Base-by-base conservation (phyloP, 2,329 filamentous ascomycete species). In the Didymosphaeria variabile region DNA sequence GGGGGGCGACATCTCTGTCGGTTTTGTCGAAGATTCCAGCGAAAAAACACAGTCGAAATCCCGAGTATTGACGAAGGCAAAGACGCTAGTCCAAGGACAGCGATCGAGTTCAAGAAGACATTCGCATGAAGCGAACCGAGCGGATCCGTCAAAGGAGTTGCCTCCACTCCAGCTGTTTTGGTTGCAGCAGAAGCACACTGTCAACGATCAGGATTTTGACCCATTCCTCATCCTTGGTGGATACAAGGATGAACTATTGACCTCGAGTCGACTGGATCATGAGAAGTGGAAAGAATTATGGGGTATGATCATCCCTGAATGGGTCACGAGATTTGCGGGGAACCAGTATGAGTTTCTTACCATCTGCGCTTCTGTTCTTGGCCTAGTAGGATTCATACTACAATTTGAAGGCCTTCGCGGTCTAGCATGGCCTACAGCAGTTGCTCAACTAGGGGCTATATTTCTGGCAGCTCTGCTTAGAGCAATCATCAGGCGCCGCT, bases 121-220 rank as follows among this genome's bases (percentile, higher is more conserved):
- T 34, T 34, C 31, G 31, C 5, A 34, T 34, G 31, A 34, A 34
- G 31, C 10, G 31, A 34, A 10, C 31, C 31, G 31, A 34, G 31
- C 31, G 31, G 31, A 34, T 34, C 6, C 10, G 31, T 34, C 31
- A 10, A 34, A 34, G 31, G 31, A 34, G 31, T 34, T 34, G 31
- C 31, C 31, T 34, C 31, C 5, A 19, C 8, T 23, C 40, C 56
- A 54, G 9, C 26, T 59, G 6, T 38, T 62, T 21, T 62, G 57
- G 60, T n/a, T 62, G 19, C 60, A 62, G 42, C 44, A 46, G n/a
- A 51, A 50, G 15, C 60, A 62, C 26, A 47, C 21, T 12, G 60
- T 62, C 17, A 62, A 53, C 46, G 60, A 62, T 29, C 55, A 61
- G 32, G 34, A n/a, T 17, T 62, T 62, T 38, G 47, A 57, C n/a